Evolutionary conservation across 768 basidiomycete genomes (phyloP).

Genomic region (Albatrellus ellisii): DNA sequence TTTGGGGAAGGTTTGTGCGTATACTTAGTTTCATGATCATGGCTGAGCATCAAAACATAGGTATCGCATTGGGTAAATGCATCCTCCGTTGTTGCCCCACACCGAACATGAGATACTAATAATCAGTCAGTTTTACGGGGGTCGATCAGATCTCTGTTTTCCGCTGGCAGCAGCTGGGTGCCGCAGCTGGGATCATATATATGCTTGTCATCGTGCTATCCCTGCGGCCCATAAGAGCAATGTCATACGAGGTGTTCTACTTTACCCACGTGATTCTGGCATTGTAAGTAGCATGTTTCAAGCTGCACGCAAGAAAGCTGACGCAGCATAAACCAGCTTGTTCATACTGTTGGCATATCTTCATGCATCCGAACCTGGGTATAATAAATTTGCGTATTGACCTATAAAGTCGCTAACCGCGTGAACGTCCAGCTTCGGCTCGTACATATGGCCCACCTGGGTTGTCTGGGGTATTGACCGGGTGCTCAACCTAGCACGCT

Average conservation of each 20-base stretch:
- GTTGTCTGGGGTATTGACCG: conserved; percentile 16
- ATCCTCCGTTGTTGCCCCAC: background rate
- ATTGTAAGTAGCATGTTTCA: conserved; percentile 1
- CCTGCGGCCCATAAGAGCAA: conserved; percentile 10
- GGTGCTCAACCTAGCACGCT: conserved; percentile 6
- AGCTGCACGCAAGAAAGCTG: background rate
- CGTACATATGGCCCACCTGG: conserved; percentile 14
- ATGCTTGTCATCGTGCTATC: conserved; percentile 9
- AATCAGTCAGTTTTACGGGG: conserved; percentile 3
- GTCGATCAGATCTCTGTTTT: conserved; percentile 1
- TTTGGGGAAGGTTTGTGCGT: conserved; percentile 4
- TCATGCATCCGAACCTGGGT: conserved; percentile 10
- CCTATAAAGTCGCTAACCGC: background rate
- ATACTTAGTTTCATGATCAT: too few relatives aligned
- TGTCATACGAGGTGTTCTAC: conserved; percentile 13
- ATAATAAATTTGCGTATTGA: background rate
- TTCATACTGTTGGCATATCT: conserved; percentile 11
- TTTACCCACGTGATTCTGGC: conserved; percentile 11
- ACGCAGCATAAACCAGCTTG: background rate
- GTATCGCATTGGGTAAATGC: background rate
- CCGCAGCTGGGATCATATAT: conserved; percentile 1
- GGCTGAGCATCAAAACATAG: background rate
- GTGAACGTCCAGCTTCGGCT: background rate
- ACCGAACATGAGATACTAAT: background rate
- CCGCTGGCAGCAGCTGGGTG: conserved; percentile 7